phyloP scores from a whole-genome alignment of 1,139 yeast genomes.

The Geotrichum macrosporum region DNA sequence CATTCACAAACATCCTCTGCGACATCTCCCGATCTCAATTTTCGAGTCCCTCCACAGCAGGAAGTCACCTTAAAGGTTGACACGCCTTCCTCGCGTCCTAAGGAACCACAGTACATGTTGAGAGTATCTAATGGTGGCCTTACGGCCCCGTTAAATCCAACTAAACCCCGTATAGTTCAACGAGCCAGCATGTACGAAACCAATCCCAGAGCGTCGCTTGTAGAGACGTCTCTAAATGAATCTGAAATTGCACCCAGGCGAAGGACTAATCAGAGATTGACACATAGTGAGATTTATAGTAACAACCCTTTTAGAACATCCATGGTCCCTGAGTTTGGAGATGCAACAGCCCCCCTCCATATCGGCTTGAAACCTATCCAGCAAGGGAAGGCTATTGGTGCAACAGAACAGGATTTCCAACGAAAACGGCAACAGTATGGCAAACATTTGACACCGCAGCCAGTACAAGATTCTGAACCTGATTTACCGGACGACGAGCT shows the following conservation, averaged over 20 bases:
- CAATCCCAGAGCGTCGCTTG: not conserved
- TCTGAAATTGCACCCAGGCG: not conserved
- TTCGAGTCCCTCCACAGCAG: conserved; percentile 3
- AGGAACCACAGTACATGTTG: not conserved
- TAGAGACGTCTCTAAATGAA: not conserved
- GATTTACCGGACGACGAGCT: not conserved
- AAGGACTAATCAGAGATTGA: not conserved
- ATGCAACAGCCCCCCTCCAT: conserved; percentile 5
- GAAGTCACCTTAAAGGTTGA: not conserved
- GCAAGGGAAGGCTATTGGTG: conserved; percentile 5
- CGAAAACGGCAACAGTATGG: too few species aligned
- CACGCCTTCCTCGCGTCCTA: not conserved
- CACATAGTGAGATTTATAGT: conserved; percentile 9
- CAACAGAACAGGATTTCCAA: not conserved
- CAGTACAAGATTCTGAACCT: not conserved
- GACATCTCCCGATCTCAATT: conserved; percentile 9
- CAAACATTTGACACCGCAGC: too few species aligned
- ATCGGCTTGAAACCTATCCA: not conserved
- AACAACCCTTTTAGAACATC: conserved; percentile 10
- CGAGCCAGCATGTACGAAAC: conserved; percentile 9
- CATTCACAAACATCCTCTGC: conserved; percentile 4
- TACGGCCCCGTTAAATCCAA: conserved; percentile 3
- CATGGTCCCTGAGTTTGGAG: conserved; percentile 2
- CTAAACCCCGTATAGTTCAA: not conserved
- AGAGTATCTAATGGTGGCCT: not conserved